A percentile compares a stretch with the other conserved stretches of the same genome.
These are phyloP conservation scores for Phytophthora cajani DNA, from an alignment of 352 stramenopile genomes.

Conservation along the genomic window DNA sequence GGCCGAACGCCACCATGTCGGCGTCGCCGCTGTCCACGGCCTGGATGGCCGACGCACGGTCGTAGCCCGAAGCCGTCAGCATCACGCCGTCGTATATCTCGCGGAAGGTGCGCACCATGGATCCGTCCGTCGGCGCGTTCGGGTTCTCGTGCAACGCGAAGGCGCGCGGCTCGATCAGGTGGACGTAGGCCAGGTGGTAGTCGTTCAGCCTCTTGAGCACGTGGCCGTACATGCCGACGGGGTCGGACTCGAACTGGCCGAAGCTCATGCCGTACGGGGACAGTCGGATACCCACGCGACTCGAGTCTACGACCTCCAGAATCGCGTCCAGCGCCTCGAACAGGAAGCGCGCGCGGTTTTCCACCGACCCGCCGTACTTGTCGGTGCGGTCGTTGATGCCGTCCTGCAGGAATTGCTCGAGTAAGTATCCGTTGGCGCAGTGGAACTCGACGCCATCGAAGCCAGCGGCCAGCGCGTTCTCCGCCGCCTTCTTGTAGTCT, in stretches of 20 bases:
- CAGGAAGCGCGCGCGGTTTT: slow-evolving; percentile 42
- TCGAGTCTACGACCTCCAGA: slow-evolving; percentile 43
- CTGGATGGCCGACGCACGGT: slow-evolving; percentile 36
- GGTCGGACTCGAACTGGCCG: slow-evolving; percentile 48
- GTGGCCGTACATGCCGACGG: slow-evolving; percentile 41
- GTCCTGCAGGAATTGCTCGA: slow-evolving; percentile 89
- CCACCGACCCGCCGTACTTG: slow-evolving; percentile 74
- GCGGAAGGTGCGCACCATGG: slow-evolving; percentile 53
- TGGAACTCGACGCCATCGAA: slow-evolving; percentile 79
- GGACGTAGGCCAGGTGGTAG: slow-evolving; percentile 54
- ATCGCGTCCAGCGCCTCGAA: slow-evolving; percentile 68
- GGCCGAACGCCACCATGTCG: slow-evolving; percentile 56
- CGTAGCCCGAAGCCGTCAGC: slow-evolving; percentile 53
- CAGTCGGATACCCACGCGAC: slow-evolving; percentile 42
- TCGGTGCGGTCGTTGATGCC: slow-evolving; percentile 81
- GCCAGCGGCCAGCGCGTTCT: slow-evolving; percentile 72
- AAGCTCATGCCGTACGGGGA: slow-evolving; percentile 45
- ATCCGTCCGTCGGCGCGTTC: slow-evolving; percentile 39
- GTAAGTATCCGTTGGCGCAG: slow-evolving; percentile 89
- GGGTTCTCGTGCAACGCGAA: slow-evolving; percentile 39
- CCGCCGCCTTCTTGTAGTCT: slow-evolving; percentile 71
- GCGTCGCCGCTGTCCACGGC: slow-evolving; percentile 44
- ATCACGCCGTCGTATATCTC: slow-evolving; percentile 58
- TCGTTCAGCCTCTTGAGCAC: slow-evolving; percentile 48
- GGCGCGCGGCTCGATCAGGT: slow-evolving; percentile 55